A percentile compares a stretch with the other conserved stretches of the same genome.
Evolutionary conservation across 495 filamentous ascomycete genomes (phyloP).

Genomic region (Penicillium diatomitis): DNA sequence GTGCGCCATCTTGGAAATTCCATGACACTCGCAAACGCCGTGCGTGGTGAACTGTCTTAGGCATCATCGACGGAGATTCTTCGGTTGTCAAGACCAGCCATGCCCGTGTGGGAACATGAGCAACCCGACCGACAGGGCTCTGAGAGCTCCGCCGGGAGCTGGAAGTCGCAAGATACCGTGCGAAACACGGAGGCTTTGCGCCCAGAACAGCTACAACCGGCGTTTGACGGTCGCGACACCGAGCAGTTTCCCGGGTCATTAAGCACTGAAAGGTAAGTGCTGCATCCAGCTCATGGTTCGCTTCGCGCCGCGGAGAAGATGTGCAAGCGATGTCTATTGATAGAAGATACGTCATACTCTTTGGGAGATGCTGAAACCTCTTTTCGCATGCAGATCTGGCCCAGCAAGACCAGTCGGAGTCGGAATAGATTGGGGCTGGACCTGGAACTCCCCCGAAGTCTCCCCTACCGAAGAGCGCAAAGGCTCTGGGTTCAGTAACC

Average conservation of each 20-base stretch:
- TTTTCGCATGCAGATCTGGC: slow-evolving; percentile 14
- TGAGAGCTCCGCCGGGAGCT: slow-evolving; percentile 34
- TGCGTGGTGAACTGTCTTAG: slow-evolving; percentile 15
- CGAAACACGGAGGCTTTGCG: slow-evolving; percentile 22
- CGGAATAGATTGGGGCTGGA: slow-evolving; percentile 31
- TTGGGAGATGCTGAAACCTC: neutral
- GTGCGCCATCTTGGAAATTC: slow-evolving; percentile 3
- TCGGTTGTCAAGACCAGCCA: slow-evolving; percentile 16
- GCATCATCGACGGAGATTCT: slow-evolving; percentile 11
- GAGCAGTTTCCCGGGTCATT: slow-evolving; percentile 22
- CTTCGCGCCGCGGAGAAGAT: too few species aligned
- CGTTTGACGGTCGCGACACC: slow-evolving; percentile 22
- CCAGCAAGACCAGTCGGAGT: slow-evolving; percentile 6
- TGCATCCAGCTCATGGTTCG: too few species aligned
- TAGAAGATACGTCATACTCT: too few species aligned
- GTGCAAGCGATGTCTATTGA: too few species aligned
- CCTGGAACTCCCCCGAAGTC: slow-evolving; percentile 36
- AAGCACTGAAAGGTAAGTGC: slow-evolving; percentile 32
- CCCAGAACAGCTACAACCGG: slow-evolving; percentile 11
- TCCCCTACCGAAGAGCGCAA: slow-evolving; percentile 38
- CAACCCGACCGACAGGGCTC: slow-evolving; percentile 34
- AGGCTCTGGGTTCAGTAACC: slow-evolving; percentile 27
- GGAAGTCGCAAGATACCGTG: slow-evolving; percentile 38
- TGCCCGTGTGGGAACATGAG: slow-evolving; percentile 28
- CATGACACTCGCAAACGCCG: slow-evolving; percentile 8